Base-by-base conservation (phyloP, 176 grass and related monocot genomes). In the Eleusine coracana region DNA sequence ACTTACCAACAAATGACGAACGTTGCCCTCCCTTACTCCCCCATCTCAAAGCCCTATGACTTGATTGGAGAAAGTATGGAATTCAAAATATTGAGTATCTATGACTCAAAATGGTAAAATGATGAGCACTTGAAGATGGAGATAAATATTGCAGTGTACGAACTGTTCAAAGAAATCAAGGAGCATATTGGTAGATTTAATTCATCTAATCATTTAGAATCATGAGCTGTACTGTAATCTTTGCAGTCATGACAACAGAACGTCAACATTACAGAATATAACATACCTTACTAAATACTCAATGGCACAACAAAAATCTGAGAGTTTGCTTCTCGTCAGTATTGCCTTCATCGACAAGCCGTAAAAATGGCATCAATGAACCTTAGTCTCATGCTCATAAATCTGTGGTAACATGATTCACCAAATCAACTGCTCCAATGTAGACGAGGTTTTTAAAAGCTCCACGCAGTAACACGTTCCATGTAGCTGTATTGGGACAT, bases 401-500 rank as follows among this genome's bases (percentile, higher is more conserved):
- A 36, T 92, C 65, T 80, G 61, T 51, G 27, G 86, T 29, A 64
- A 94, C 87, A 71, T 84, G 71, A 16, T 91, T 75, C 38, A 97
- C 21, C 70, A 87, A 73, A 63, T 87, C 31, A 52, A 82, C 62
- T 69, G 81, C 51, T 38, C 48, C 71, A 77, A 69, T 78, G 51
- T 20, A 40, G 55, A 82, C 85, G 4, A 54, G 21, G 13, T 89
- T 86, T 44, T 58, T 62, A 61, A 85, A 98, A 68, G 80, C 50
- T 59, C 74, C 78, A 70, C 90, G 88, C 65, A 93, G 88, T 55
- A 98, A 64, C 40, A 91, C 85, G 36, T 86, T 94, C 95, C 95
- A 95, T 54, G 88, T 95, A 66, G 87, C 92, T 86, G 77, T 80
- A 87, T 91, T 98, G 70, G 95, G 92, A 85, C 14, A 85, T 63